These are phyloP conservation scores for Pholiota conissans DNA, from an alignment of 768 basidiomycete species.

Conservation along the genomic window DNA sequence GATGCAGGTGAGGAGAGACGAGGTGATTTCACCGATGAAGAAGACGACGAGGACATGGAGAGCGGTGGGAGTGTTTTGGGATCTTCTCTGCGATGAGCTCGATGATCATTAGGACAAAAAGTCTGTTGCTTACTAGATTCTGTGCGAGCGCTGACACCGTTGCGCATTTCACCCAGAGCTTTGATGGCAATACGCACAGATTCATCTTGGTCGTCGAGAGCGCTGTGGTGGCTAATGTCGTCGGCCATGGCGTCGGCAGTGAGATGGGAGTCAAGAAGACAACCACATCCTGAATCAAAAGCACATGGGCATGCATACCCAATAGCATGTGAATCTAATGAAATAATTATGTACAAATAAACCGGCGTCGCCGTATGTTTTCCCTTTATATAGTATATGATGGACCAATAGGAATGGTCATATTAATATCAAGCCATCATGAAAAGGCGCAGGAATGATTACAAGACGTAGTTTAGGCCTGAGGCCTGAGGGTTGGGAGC, in stretches of 20 bases:
- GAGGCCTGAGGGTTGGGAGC: too few species aligned
- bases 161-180: conserved; percentile 80
- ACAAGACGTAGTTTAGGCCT: too few species aligned
- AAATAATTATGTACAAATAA: conserved; percentile 1
- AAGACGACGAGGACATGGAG: conserved; percentile 9
- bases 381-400: neutral
- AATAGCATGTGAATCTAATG: conserved; percentile 5
- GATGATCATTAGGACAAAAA: neutral
- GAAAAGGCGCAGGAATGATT: neutral
- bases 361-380: neutral
- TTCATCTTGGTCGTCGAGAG: conserved; percentile 60
- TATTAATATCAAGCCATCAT: neutral
- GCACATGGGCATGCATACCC: conserved; percentile 2
- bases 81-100: neutral
- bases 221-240: neutral
- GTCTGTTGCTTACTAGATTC: conserved; percentile 1
- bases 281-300: neutral
- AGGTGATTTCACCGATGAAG: conserved; percentile 6
- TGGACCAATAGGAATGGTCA: neutral
- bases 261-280: conserved; percentile 10
- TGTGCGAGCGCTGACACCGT: conserved; percentile 32
- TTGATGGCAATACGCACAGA: conserved; percentile 76
- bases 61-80: conserved; percentile 9
- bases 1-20: conserved; percentile 9
- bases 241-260: conserved; percentile 14